Evolutionary conservation across 148 eudicot genomes (phyloP), one percentile per base, ranked within the genome.

Genomic region (Rhododendron ovatum): DNA sequence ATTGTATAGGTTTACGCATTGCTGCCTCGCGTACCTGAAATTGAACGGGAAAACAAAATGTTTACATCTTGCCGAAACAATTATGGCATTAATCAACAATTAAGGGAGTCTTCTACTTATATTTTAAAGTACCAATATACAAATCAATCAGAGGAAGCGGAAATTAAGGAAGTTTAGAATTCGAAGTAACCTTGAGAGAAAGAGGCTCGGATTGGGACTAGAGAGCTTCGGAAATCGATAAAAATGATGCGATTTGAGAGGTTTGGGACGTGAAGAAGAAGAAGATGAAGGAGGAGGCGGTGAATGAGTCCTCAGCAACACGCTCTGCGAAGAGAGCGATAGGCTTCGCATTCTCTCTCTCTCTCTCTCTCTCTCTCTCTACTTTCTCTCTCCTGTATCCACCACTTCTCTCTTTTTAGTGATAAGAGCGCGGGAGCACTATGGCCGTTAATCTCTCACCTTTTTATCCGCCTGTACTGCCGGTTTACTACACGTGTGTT

Each of bases 321-420:
- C 80, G 63, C 85, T 73, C 80, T 84, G 78, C 55, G 81, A 84
- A 35, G 86, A 84, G 86, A 84, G n/a, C 81, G 81, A 53, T 50
- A 84, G 6, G 81, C 73, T 75, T 74, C 48, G 86, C 86, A 84
- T 84, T 7, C 69, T 84, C 65, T 30, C 80, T 28, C 78, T 84
- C 85, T 82, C 85, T 26, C 37, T 43, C 84, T 50, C 41, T 28
- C 63, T 80, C 63, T 80, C 26, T 28, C 1, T 41, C 13, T n/a
- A 13, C 85, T 76, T 67, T 69, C 75, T 28, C 37, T 83, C 51
- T 41, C 53, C 28, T 35, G 59, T 69, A 18, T n/a, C n/a, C 22
- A 18, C 76, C 59, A 74, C 13, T 9, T 12, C 3, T 12, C 1
- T 59, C 65, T 22, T 10, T 5, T 53, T 3, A 47, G 79, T 20